Conservation (phyloP, 805 yeast species). For the Schwanniomyces pseudopolymorphus region DNA sequence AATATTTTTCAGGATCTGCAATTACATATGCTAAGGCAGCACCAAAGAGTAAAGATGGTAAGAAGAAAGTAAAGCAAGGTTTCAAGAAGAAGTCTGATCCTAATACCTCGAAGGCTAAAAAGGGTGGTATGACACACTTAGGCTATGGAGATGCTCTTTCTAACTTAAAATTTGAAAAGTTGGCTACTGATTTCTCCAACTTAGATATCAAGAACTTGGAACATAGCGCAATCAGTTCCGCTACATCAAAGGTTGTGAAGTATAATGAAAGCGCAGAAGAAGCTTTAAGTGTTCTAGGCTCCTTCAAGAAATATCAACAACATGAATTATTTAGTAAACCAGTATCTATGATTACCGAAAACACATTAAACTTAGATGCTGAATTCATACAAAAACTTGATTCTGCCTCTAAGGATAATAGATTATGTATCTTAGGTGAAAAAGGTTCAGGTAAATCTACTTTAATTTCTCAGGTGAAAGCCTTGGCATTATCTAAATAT, state of each 20-base stretch:
- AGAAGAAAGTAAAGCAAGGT: conserved; percentile 22
- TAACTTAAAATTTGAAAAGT: conserved; percentile 31
- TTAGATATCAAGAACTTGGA: conserved; percentile 13
- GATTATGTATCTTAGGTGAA: conserved; percentile 62
- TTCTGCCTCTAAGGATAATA: conserved; percentile 37
- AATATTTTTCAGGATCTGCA: conserved; percentile 12
- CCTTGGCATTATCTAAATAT: conserved; percentile 43
- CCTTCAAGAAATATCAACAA: conserved; percentile 67
- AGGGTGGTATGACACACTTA: conserved; percentile 44
- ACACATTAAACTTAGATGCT: conserved; percentile 41
- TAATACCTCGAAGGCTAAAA: conserved; percentile 23
- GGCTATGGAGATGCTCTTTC: conserved; percentile 38
- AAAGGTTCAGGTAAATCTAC: conserved; percentile 82
- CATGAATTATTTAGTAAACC: conserved; percentile 66
- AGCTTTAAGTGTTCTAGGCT: conserved; percentile 52
- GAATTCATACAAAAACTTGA: conserved; percentile 37
- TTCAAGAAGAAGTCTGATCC: conserved; percentile 16
- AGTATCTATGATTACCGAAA: conserved; percentile 54
- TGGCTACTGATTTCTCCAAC: conserved; percentile 22
- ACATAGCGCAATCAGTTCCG: conserved; percentile 8
- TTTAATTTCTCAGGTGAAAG: conserved; percentile 65
- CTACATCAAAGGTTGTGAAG: conserved; percentile 17
- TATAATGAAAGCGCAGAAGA: conserved; percentile 44
- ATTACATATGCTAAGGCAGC: conserved; percentile 14
- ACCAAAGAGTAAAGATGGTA: conserved; percentile 21